A percentile compares a stretch with the other conserved stretches of the same genome.
phyloP scores from a whole-genome alignment of 768 basidiomycete species.

The Suillus clintonianus region DNA sequence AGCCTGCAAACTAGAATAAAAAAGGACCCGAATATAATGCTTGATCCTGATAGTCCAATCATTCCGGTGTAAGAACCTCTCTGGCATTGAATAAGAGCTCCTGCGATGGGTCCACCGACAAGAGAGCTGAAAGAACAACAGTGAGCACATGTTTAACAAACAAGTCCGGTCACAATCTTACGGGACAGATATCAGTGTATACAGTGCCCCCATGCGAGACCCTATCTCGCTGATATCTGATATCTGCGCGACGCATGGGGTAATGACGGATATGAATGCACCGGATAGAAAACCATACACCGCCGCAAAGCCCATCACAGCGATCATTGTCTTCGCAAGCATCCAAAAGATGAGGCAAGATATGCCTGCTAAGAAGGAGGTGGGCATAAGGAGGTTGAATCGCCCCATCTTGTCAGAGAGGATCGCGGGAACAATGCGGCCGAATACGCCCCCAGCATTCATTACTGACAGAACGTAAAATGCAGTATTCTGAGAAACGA shows the following conservation, averaged over 20 bases:
- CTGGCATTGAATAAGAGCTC: slow-evolving; percentile 49
- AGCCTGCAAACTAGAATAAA: slow-evolving; percentile 55
- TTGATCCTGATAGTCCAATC: slow-evolving; percentile 61
- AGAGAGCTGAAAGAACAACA: slow-evolving; percentile 46
- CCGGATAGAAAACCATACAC: slow-evolving; percentile 68
- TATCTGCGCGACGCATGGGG: slow-evolving; percentile 68
- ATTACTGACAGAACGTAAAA: slow-evolving; percentile 65
- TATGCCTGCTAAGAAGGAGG: slow-evolving; percentile 64
- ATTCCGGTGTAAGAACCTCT: slow-evolving; percentile 51
- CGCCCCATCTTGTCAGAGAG: slow-evolving; percentile 66
- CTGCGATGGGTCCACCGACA: slow-evolving; percentile 64
- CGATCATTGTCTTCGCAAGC: slow-evolving; percentile 39
- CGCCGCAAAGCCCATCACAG: slow-evolving; percentile 52
- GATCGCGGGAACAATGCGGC: slow-evolving; percentile 64
- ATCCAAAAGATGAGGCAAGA: slow-evolving; percentile 61
- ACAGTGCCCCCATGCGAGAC: slow-evolving; percentile 62
- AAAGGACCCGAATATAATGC: slow-evolving; percentile 59
- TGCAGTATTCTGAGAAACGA: slow-evolving; percentile 38
- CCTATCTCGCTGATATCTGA: slow-evolving; percentile 62
- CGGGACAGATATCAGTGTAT: slow-evolving; percentile 68
- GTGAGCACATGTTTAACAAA: background rate
- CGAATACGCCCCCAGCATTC: slow-evolving; percentile 68
- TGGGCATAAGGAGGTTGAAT: slow-evolving; percentile 67
- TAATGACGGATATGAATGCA: slow-evolving; percentile 67
- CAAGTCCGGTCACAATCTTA: slow-evolving; percentile 40